Conservation (phyloP, 176 grass and related monocot species). For the Musa beccarii region DNA sequence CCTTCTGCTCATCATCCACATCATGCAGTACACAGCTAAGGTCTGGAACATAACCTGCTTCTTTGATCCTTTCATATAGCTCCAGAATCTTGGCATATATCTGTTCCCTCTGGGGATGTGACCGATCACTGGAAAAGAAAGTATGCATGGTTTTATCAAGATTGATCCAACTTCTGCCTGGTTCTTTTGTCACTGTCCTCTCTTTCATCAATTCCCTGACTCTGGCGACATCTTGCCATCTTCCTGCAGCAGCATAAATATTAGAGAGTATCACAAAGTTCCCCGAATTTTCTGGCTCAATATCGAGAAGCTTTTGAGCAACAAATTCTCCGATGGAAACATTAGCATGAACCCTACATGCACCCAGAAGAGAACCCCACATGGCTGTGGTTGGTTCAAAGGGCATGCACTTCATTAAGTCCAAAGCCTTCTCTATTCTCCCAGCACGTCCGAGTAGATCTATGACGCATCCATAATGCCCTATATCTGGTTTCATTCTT, state of each 20-base stretch:
- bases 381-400: slow-evolving; percentile 54
- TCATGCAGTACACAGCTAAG: slow-evolving; percentile 72
- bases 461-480: slow-evolving; percentile 62
- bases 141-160: slow-evolving; percentile 58
- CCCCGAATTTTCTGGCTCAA: slow-evolving; percentile 67
- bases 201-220: slow-evolving; percentile 54
- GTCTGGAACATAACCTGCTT: slow-evolving; percentile 54
- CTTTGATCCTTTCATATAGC: slow-evolving; percentile 49
- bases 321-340: slow-evolving; percentile 45
- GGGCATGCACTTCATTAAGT: slow-evolving; percentile 47
- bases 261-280: slow-evolving; percentile 83
- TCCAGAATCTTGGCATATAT: slow-evolving; percentile 48
- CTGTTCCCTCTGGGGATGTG: slow-evolving; percentile 52
- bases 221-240: slow-evolving; percentile 60
- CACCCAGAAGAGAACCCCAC: slow-evolving; percentile 60
- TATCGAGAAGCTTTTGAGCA: slow-evolving; percentile 51
- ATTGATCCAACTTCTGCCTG: slow-evolving; percentile 61
- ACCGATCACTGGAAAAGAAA: slow-evolving; percentile 42
- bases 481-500: slow-evolving; percentile 28
- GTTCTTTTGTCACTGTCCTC: slow-evolving; percentile 56
- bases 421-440: slow-evolving; percentile 40
- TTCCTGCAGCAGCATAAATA: slow-evolving; percentile 64
- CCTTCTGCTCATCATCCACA: slow-evolving; percentile 83
- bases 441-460: slow-evolving; percentile 75
- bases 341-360: slow-evolving; percentile 61